Evolutionary conservation across 768 basidiomycete genomes (phyloP).

Genomic region (Auricularia heimuer): DNA sequence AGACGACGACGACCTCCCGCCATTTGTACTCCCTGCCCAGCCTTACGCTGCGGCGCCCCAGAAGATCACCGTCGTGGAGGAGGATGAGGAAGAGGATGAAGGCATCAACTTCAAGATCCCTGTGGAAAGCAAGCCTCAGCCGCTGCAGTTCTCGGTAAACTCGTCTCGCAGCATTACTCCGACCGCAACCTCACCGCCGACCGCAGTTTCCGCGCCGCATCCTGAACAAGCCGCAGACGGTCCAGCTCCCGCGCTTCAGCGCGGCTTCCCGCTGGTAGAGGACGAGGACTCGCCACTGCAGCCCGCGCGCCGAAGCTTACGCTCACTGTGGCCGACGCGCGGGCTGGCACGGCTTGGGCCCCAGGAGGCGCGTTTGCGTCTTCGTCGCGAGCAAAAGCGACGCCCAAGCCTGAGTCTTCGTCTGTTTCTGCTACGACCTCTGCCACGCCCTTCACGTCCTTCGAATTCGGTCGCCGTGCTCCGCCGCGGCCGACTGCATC

Average conservation of each 20-base stretch:
- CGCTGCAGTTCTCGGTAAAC: slow-evolving; percentile 3
- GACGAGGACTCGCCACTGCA: slow-evolving; percentile 8
- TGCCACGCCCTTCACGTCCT: slow-evolving; percentile 26
- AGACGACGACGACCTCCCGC: slow-evolving; percentile 39
- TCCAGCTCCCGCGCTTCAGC: neutral
- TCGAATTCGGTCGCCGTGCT: slow-evolving; percentile 33
- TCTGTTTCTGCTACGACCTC: slow-evolving; percentile 40
- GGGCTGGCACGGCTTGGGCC: neutral
- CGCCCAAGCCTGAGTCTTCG: slow-evolving; percentile 26
- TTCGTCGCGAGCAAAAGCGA: slow-evolving; percentile 8
- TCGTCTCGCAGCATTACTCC: neutral
- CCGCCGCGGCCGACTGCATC: slow-evolving; percentile 17
- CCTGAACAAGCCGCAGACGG: neutral
- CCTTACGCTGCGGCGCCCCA: slow-evolving; percentile 13
- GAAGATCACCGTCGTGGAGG: slow-evolving; percentile 26
- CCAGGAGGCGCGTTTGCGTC: slow-evolving; percentile 7
- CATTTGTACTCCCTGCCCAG: slow-evolving; percentile 38
- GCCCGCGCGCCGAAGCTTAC: slow-evolving; percentile 5
- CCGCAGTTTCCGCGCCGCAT: slow-evolving; percentile 4
- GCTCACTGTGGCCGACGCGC: neutral
- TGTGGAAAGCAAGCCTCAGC: slow-evolving; percentile 6
- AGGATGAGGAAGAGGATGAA: slow-evolving; percentile 31
- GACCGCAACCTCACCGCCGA: neutral
- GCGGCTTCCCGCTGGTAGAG: neutral
- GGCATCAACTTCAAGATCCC: slow-evolving; percentile 1